phyloP scores from a whole-genome alignment of 2,329 filamentous ascomycete genomes.

The Clonostachys rosea region DNA sequence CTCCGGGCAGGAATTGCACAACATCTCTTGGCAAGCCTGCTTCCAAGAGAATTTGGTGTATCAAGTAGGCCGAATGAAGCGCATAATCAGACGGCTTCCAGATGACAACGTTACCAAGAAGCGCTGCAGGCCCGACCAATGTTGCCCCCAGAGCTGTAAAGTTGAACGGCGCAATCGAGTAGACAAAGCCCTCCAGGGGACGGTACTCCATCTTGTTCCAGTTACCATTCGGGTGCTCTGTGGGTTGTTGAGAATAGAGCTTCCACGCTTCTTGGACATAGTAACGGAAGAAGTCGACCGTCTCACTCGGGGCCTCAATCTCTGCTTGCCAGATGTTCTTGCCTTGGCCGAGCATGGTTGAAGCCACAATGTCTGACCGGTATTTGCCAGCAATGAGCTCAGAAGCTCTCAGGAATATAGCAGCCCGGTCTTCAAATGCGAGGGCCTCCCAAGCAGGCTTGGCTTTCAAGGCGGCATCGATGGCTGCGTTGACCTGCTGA shows the following conservation, averaged over 20 bases:
- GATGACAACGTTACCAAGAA: conserved; percentile 33
- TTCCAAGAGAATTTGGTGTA: conserved; percentile 29
- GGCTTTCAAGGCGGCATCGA: conserved; percentile 20
- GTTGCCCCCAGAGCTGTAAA: conserved; percentile 34
- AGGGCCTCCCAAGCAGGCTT: conserved; percentile 23
- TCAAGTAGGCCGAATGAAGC: conserved; percentile 20
- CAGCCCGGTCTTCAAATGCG: conserved; percentile 23
- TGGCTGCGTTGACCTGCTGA: conserved; percentile 5
- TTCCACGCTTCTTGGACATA: conserved; percentile 23
- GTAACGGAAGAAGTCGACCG: conserved; percentile 27
- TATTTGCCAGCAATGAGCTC: conserved; percentile 19
- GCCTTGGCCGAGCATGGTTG: conserved; percentile 33
- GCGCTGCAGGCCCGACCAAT: conserved; percentile 35
- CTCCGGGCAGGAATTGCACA: conserved; percentile 27
- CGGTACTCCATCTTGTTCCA: conserved; percentile 23
- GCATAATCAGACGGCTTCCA: conserved; percentile 27
- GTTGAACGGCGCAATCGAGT: conserved; percentile 34
- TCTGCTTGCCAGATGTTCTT: conserved; percentile 33
- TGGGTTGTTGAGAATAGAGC: conserved; percentile 27
- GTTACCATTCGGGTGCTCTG: conserved; percentile 6
- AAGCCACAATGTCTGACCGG: conserved; percentile 24
- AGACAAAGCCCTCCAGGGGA: conserved; percentile 34
- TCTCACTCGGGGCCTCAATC: conserved; percentile 26
- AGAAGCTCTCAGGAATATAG: conserved; percentile 25
- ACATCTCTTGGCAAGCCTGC: conserved; percentile 26